These are phyloP conservation scores for Lentinus brumalis DNA, from an alignment of 768 basidiomycete species.

Conservation along the genomic window DNA sequence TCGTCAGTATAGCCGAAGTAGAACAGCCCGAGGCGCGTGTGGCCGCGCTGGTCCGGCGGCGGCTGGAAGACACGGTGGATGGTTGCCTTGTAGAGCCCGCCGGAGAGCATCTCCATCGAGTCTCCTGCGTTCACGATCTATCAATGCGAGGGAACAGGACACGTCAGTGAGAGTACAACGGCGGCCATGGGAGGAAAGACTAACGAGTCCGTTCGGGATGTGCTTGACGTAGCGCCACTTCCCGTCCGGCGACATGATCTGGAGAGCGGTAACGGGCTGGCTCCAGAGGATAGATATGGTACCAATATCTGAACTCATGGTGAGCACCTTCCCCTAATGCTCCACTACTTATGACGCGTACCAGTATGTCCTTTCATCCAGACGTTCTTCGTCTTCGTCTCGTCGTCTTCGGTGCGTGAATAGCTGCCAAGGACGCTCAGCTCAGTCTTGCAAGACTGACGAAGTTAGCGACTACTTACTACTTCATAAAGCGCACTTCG, in stretches of 20 bases:
- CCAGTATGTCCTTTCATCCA: slow-evolving; percentile 43
- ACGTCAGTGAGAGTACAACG: background rate
- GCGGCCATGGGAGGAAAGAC: slow-evolving; percentile 1
- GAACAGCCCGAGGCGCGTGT: slow-evolving; percentile 38
- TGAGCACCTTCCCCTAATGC: no score
- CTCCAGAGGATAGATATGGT: slow-evolving; percentile 38
- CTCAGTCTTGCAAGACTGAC: no score
- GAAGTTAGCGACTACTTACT: slow-evolving; percentile 8
- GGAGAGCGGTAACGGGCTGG: slow-evolving; percentile 37
- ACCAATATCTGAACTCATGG: slow-evolving; percentile 9
- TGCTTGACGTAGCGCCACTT: slow-evolving; percentile 39
- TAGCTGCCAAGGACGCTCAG: no score
- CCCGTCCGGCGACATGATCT: slow-evolving; percentile 35
- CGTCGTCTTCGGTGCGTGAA: slow-evolving; percentile 36
- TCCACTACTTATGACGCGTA: slow-evolving; percentile 4
- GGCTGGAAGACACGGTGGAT: slow-evolving; percentile 43
- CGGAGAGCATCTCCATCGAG: slow-evolving; percentile 37
- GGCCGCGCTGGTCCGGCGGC: slow-evolving; percentile 36
- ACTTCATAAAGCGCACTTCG: slow-evolving; percentile 26
- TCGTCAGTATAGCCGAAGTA: slow-evolving; percentile 39
- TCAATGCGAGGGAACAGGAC: background rate
- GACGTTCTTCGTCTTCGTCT: slow-evolving; percentile 31
- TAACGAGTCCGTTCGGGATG: slow-evolving; percentile 35
- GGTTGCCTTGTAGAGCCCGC: slow-evolving; percentile 40
- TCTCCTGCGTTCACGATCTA: slow-evolving; percentile 46